These are phyloP conservation scores for Daldinia vernicosa DNA, from an alignment of 495 filamentous ascomycete genomes.

Conservation along the genomic window DNA sequence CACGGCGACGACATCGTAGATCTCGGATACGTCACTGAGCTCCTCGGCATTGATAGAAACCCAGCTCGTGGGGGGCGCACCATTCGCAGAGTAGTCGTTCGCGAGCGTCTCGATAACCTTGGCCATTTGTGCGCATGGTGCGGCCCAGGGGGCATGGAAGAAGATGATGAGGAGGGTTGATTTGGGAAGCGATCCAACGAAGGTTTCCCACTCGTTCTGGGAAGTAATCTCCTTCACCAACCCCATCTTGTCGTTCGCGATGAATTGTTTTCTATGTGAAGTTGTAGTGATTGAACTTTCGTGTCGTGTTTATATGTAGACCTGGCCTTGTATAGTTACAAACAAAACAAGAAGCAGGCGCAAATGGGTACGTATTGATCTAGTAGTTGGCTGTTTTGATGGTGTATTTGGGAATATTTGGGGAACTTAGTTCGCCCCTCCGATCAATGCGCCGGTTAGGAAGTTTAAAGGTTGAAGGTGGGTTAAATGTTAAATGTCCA, in stretches of 20 bases:
- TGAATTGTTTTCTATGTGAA: not conserved
- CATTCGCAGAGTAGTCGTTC: slow-evolving; percentile 74
- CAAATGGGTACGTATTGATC: not conserved
- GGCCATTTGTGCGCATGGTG: slow-evolving; percentile 91
- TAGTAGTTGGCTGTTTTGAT: not conserved
- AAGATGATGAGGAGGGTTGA: slow-evolving; percentile 81
- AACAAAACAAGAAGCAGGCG: not conserved
- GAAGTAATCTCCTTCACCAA: slow-evolving; percentile 73
- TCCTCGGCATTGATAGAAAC: slow-evolving; percentile 89
- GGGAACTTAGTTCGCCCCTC: slow-evolving; percentile 25
- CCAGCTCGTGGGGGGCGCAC: slow-evolving; percentile 77
- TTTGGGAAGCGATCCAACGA: slow-evolving; percentile 69
- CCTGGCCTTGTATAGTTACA: too few relatives aligned
- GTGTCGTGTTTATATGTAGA: not conserved
- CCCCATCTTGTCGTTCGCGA: slow-evolving; percentile 20
- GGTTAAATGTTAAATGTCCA: slow-evolving; percentile 29
- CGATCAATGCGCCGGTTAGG: slow-evolving; percentile 26
- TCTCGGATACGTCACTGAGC: slow-evolving; percentile 83
- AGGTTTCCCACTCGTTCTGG: slow-evolving; percentile 71
- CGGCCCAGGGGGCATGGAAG: slow-evolving; percentile 97
- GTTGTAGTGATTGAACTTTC: not conserved
- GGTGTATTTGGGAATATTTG: not conserved
- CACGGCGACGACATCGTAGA: slow-evolving; percentile 91
- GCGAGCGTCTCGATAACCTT: slow-evolving; percentile 87
- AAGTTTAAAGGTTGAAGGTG: slow-evolving; percentile 11